Base-by-base conservation (phyloP, 805 yeast species). In the Starmerella roubikii region DNA sequence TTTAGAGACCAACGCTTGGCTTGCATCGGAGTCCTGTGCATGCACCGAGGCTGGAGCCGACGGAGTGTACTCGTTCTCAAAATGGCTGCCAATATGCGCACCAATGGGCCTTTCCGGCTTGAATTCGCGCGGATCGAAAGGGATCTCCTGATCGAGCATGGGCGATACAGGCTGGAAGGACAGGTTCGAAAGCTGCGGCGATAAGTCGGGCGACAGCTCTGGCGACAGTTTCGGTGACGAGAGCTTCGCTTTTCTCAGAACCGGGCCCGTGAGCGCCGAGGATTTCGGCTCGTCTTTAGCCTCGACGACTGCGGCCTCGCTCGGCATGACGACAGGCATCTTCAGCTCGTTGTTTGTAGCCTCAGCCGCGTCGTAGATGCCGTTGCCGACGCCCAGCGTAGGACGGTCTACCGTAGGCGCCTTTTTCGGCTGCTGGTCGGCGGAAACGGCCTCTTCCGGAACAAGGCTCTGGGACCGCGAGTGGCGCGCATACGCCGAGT, bases 101-200 rank as follows among this genome's bases (percentile, higher is more conserved):
- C 44, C 43, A 19, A 41, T 41, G 12, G 39, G 30, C n/a, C 26
- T 13, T 15, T 42, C 44, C 3, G 44, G 45, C 23, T 41, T 20
- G 26, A 38, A 37, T 2, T 46, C 38, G 6, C 26, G 30, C 3
- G 53, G 49, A 28, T 50, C 47, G 39, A 51, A 51, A 3, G 54
- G 54, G 5, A 50, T 45, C 23, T 51, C 48, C 16, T 41, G 48
- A 10, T 42, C 51, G 10, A 50, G 36, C 12, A 37, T 28, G 0
- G 54, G 54, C 11, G 48, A 45, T 9, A 11, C 22, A 15, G 24
- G 24, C 24, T 22, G 24, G 10, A 22, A 22, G 10, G 10, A 22
- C n/a, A n/a, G n/a, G n/a, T n/a, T n/a, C n/a, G n/a, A n/a, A 8
- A 23, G 25, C n/a, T n/a, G n/a, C n/a, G n/a, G n/a, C n/a, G n/a